Conservation (phyloP, 176 grass and related monocot genomes). For the Oryza meridionalis region DNA sequence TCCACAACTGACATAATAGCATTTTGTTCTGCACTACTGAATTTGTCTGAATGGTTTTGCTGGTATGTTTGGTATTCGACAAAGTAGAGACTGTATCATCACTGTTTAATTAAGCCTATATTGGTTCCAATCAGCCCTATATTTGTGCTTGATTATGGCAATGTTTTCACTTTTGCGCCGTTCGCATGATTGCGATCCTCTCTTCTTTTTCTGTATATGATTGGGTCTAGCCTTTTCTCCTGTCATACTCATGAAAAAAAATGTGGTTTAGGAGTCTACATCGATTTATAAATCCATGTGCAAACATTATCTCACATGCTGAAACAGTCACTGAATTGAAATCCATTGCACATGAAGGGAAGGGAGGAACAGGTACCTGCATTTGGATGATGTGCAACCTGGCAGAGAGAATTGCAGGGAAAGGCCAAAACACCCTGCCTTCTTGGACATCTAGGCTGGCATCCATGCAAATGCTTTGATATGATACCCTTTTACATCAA, state of each 20-base stretch:
- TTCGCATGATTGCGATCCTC: conserved; percentile 38
- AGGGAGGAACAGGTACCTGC: conserved; percentile 33
- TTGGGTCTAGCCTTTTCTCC: conserved; percentile 30
- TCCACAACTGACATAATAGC: conserved; percentile 21
- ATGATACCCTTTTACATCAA: conserved; percentile 57
- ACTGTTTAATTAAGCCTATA: conserved; percentile 21
- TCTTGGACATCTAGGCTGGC: conserved; percentile 78
- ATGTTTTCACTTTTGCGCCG: conserved; percentile 38
- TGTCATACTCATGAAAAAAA: conserved; percentile 14
- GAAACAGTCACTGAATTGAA: conserved; percentile 48
- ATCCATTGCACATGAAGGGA: conserved; percentile 44
- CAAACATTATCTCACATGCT: conserved; percentile 47
- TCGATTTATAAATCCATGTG: conserved; percentile 38
- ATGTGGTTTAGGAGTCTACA: conserved; percentile 44
- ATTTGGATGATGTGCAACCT: conserved; percentile 30
- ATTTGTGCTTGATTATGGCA: conserved; percentile 22
- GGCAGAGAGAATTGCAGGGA: conserved; percentile 1
- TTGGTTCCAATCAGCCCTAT: conserved; percentile 20
- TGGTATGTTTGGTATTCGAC: conserved; percentile 38
- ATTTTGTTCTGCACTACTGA: conserved; percentile 38
- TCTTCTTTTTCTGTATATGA: conserved; percentile 34
- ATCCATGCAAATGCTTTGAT: conserved; percentile 48
- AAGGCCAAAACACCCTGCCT: conserved; percentile 57
- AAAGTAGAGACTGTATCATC: conserved; percentile 18
- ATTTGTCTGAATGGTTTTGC: conserved; percentile 30